Base-by-base conservation (phyloP, 75 land plant species). In the Selaginella tamariscina region DNA sequence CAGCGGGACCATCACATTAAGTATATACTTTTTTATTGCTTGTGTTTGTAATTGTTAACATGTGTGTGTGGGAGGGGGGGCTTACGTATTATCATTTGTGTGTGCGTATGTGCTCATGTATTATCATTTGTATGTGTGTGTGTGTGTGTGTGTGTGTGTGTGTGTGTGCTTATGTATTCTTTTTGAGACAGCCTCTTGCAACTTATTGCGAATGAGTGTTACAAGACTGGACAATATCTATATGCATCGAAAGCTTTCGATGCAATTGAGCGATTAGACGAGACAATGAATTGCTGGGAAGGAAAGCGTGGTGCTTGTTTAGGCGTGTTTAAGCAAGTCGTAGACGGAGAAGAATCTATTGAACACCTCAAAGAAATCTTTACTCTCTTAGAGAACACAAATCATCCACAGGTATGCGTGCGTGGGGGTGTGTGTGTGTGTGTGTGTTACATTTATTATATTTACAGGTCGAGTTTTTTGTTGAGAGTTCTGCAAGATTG, bases 131-230 rank as follows among this genome's bases (percentile, higher is more conserved):
- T n/a, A n/a, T n/a, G n/a, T n/a, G n/a, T n/a, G n/a, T n/a, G n/a
- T n/a, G n/a, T n/a, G n/a, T n/a, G n/a, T n/a, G n/a, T n/a, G n/a
- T n/a, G n/a, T n/a, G n/a, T n/a, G n/a, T n/a, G n/a, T n/a, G n/a
- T n/a, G n/a, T n/a, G n/a, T n/a, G n/a, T 39, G 15, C 49, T 39
- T 5, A 39, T 39, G 15, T 39, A 39, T 39, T 5, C 49, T 39
- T 39, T 39, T 18, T 55, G 65, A 2, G 64, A 56, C 56, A 75
- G 77, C 44, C 32, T 75, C 33, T 64, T 75, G 66, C 73, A 72
- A 49, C 55, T 75, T 24, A 75, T 75, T 44, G 77, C 77, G 22
- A 75, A 75, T 44, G 77, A 75, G 44, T 75, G 77, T 71, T 75
- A 75, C 67, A 75, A 70, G 65, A 75, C 77, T 13, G 73, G 62